These are phyloP conservation scores for Cudoniella acicularis DNA, from an alignment of 495 filamentous ascomycete genomes.

Conservation along the genomic window DNA sequence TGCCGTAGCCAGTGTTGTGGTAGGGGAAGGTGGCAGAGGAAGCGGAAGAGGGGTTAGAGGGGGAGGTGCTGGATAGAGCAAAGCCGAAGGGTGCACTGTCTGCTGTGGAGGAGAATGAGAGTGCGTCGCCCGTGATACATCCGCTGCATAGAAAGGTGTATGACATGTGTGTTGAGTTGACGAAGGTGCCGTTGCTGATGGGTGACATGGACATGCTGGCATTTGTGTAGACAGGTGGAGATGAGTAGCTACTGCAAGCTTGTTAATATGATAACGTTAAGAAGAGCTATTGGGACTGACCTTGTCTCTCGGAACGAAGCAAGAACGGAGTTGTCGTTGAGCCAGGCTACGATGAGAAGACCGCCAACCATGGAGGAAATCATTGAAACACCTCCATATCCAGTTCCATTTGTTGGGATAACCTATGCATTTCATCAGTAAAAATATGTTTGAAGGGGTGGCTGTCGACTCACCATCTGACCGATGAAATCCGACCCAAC, in stretches of 20 bases:
- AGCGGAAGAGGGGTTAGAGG: conserved; percentile 31
- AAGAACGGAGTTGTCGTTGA: conserved; percentile 39
- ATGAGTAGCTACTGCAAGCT: conserved; percentile 44
- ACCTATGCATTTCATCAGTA: conserved; percentile 15
- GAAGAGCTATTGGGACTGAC: neutral
- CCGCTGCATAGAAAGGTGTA: conserved; percentile 37
- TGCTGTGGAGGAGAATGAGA: conserved; percentile 16
- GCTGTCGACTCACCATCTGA: conserved; percentile 29
- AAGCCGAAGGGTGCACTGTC: conserved; percentile 28
- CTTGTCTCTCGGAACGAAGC: conserved; percentile 53
- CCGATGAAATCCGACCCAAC: conserved; percentile 41
- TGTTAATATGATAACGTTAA: neutral
- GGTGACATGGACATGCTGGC: conserved; percentile 27
- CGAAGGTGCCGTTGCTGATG: conserved; percentile 33
- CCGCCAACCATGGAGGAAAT: conserved; percentile 54
- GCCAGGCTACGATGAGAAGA: conserved; percentile 54
- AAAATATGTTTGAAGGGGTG: neutral
- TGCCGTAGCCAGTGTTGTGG: conserved; percentile 39
- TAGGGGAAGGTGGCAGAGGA: conserved; percentile 30
- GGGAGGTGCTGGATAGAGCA: conserved; percentile 25
- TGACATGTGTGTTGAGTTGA: conserved; percentile 33
- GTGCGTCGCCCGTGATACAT: conserved; percentile 22
- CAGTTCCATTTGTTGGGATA: conserved; percentile 20
- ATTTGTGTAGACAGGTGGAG: conserved; percentile 50
- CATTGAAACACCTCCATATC: conserved; percentile 48